phyloP scores from a whole-genome alignment of 192 early-diverging fungal species.

The Coemansia furcata region DNA sequence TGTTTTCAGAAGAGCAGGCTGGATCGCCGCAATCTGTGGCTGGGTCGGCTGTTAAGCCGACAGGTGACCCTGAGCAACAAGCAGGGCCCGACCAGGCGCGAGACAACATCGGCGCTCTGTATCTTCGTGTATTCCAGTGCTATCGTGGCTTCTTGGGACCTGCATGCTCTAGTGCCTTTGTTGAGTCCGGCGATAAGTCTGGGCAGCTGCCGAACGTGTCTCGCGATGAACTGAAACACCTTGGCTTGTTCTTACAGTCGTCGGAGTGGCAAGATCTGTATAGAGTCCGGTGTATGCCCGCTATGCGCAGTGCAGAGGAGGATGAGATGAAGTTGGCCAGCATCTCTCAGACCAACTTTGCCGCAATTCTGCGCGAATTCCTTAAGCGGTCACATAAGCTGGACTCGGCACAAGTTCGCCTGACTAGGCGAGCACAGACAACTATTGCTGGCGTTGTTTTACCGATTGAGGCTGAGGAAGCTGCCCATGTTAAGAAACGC shows the following conservation, averaged over 20 bases:
- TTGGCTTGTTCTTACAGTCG: slow-evolving; percentile 9
- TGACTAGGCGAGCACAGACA: slow-evolving; percentile 23
- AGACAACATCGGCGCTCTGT: slow-evolving; percentile 24
- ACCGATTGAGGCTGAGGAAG: slow-evolving; percentile 33
- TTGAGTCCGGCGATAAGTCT: not conserved
- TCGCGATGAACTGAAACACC: slow-evolving; percentile 10
- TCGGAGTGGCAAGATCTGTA: slow-evolving; percentile 38
- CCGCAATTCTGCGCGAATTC: slow-evolving; percentile 13
- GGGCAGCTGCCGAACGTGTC: not conserved
- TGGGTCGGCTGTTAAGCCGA: not conserved
- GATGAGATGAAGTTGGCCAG: slow-evolving; percentile 27
- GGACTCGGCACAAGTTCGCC: slow-evolving; percentile 24
- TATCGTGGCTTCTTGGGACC: slow-evolving; percentile 7
- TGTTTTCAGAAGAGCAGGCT: slow-evolving; percentile 38
- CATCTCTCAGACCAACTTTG: slow-evolving; percentile 23
- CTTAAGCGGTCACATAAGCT: slow-evolving; percentile 17
- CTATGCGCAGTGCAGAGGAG: slow-evolving; percentile 39
- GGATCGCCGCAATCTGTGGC: not conserved
- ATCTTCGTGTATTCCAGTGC: slow-evolving; percentile 31
- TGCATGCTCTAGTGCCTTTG: not conserved
- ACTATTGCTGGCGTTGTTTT: slow-evolving; percentile 23
- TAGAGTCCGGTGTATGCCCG: slow-evolving; percentile 33
- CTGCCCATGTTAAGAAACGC: slow-evolving; percentile 12
- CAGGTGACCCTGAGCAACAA: not conserved
- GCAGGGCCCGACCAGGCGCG: not conserved